Evolutionary conservation across 352 stramenopile species (phyloP).

Genomic region (Albugo candida): DNA sequence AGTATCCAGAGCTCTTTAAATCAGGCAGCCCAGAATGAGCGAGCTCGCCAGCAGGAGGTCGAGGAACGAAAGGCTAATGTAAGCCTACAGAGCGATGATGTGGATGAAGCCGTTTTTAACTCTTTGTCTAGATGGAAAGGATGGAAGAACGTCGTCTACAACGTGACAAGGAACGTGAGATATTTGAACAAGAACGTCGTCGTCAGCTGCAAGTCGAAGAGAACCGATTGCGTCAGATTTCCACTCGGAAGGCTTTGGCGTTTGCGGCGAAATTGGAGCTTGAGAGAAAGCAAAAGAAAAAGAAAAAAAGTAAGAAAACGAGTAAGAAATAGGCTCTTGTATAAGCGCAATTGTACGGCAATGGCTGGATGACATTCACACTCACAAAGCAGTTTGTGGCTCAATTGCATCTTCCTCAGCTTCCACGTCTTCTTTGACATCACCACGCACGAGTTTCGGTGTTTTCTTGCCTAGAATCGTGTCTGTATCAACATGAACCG

Average conservation of each 20-base stretch:
- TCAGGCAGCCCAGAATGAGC: constrained; percentile 27
- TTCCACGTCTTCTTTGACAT: constrained; percentile 7
- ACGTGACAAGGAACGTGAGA: constrained; percentile 22
- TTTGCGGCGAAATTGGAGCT: constrained; percentile 49
- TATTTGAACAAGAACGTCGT: constrained; percentile 27
- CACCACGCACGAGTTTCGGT: constrained; percentile 75
- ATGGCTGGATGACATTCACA: too few relatives aligned
- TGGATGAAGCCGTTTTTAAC: background rate
- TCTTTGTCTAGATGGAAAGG: constrained; percentile 29
- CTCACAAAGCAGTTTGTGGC: too few relatives aligned
- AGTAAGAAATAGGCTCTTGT: constrained; percentile 25
- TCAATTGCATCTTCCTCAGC: too few relatives aligned
- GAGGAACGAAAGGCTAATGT: constrained; percentile 1
- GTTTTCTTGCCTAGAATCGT: constrained; percentile 79
- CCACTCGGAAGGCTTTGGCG: constrained; percentile 45
- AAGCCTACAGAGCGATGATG: constrained; percentile 41
- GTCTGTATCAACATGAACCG: constrained; percentile 87
- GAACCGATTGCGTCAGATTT: constrained; percentile 39
- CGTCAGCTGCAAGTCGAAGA: constrained; percentile 34
- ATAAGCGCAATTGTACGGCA: too few relatives aligned
- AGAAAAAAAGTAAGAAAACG: constrained; percentile 15
- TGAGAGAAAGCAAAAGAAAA: constrained; percentile 74
- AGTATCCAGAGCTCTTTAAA: constrained; percentile 26
- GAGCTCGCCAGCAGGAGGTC: constrained; percentile 18
- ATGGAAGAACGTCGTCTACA: constrained; percentile 55